A percentile compares a stretch with the other conserved stretches of the same genome.
These are phyloP conservation scores for Lantana camara DNA, from an alignment of 257 asterid species.

Conservation along the genomic window DNA sequence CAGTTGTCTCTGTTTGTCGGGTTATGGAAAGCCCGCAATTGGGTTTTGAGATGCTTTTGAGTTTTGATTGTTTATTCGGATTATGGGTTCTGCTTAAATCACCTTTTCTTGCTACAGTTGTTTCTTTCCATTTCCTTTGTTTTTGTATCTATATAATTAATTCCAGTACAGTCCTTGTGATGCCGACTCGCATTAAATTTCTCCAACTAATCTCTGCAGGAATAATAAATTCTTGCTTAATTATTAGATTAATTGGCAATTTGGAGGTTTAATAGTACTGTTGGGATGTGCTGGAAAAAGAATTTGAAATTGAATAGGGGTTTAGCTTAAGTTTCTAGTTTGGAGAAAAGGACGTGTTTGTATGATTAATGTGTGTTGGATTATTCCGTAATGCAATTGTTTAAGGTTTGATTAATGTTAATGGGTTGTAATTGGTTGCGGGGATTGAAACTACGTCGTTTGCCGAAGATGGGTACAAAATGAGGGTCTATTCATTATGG, in stretches of 20 bases:
- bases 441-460: neutral
- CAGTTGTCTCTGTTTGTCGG: conserved; percentile 76
- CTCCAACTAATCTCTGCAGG: neutral
- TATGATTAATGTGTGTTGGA: neutral
- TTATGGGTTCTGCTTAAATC: conserved; percentile 18
- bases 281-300: neutral
- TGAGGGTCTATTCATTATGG: conserved; percentile 16
- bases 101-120: conserved; percentile 5
- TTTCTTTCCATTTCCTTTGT: neutral
- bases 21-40: conserved; percentile 29
- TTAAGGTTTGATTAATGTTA: neutral
- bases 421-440: neutral
- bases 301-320: neutral
- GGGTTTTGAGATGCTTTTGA: conserved; percentile 11
- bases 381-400: neutral
- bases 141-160: neutral
- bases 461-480: neutral
- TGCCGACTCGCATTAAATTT: neutral
- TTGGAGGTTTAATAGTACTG: neutral
- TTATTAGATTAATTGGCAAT: neutral
- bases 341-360: conserved; percentile 7
- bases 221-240: neutral
- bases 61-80: conserved; percentile 16
- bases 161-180: no score
- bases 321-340: neutral